Base-by-base conservation (phyloP, 371 early-diverging fungal species). In the Mortierella sp. region DNA sequence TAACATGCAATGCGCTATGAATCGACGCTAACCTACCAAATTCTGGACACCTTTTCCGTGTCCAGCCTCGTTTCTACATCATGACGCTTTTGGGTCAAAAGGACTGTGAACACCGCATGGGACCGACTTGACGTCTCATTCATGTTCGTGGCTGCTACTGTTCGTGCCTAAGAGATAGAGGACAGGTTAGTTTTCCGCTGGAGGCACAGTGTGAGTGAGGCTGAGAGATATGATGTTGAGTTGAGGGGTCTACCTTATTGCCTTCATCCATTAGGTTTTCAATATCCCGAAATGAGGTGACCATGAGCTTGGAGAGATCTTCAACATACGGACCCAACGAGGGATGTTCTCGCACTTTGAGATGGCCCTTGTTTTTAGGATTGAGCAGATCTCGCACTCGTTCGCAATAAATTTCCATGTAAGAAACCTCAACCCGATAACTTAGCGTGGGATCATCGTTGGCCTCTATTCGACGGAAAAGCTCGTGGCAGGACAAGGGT, bases 141-240 rank as follows among this genome's bases (percentile, higher is more conserved):
- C 99, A 98, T 98, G 70, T 94, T 93, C 37, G 99, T 99, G 4
- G 94, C 89, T 6, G 97, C 98, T 8, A 97, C 95, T 7, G 95
- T 97, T 79, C 91, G 90, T 31, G 90, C 89, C 89, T 89, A 70
- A 23, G 53, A 39, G 48, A 31, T 3, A 4, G 28, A 6, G n/a
- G 19, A 27, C 27, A 9, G 15, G 30, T 24, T 41, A 11, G 17
- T n/a, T 8, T 41, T 37, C n/a, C 6, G 4, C 17, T 47, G 21
- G 27, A 15, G n/a, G 9, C 28, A 3, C 12, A 31, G 52, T 34
- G 23, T 21, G 7, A 23, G 4, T 15, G 11, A 37, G 2, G 8
- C 15, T 51, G 34, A 8, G 1, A 17, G 6, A 34, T n/a, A 31
- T 34, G 11, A 12, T 41, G 27, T 26, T 26, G 49, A 24, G 23